Conservation (phyloP, 495 filamentous ascomycete genomes). For the Viridothelium virens region DNA sequence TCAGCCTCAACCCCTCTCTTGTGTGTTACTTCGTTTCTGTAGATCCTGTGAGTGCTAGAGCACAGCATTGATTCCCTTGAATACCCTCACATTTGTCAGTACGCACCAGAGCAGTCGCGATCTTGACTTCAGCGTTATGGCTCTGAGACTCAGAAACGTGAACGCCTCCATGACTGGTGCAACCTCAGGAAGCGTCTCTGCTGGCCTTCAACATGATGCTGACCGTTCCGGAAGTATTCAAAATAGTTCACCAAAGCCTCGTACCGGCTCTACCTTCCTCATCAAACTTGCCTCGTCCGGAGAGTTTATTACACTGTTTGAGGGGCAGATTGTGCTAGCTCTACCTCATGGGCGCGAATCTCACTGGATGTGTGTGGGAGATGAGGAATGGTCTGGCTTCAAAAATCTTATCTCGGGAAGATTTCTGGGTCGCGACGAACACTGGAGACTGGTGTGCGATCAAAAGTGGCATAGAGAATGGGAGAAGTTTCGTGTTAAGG, state of each 20-base stretch:
- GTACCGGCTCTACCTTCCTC: neutral
- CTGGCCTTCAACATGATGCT: neutral
- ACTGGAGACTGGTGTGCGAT: neutral
- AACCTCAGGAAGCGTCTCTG: neutral
- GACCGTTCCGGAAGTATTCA: neutral
- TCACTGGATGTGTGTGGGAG: slow-evolving; percentile 1
- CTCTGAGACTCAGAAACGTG: no score
- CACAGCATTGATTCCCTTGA: no score
- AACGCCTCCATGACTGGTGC: no score
- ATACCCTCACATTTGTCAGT: no score
- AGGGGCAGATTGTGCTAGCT: neutral
- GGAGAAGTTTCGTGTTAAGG: neutral
- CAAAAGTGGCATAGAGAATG: neutral
- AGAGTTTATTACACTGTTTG: neutral
- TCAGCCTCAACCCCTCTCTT: no score
- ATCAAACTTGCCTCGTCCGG: neutral
- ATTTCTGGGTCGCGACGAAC: neutral
- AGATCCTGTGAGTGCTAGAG: no score
- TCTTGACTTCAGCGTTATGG: no score
- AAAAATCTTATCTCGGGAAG: neutral
- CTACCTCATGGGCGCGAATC: neutral
- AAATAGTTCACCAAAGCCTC: neutral
- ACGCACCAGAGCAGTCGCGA: no score
- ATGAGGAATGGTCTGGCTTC: neutral
- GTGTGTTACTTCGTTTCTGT: no score